phyloP scores from a whole-genome alignment of 306 rosid species.

The Rubus idaeus region DNA sequence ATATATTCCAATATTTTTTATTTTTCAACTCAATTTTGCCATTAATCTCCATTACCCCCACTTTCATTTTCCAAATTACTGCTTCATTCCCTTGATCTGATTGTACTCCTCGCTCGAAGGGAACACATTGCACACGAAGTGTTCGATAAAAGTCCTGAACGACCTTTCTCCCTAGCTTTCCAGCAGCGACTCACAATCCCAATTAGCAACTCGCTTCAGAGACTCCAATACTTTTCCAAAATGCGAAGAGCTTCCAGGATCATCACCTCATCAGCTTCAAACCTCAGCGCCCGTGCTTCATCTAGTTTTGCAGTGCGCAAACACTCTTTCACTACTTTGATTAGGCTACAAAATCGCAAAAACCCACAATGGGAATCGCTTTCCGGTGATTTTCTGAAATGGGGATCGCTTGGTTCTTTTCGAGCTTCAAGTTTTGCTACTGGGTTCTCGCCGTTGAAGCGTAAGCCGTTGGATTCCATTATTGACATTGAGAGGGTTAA shows the following conservation, averaged over 20 bases:
- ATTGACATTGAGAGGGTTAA: constrained; percentile 64
- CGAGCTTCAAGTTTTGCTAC: constrained; percentile 69
- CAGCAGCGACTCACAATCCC: not conserved
- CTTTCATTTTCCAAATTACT: too few relatives aligned
- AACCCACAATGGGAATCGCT: constrained; percentile 39
- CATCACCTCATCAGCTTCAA: constrained; percentile 26
- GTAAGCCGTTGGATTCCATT: constrained; percentile 74
- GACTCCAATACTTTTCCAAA: constrained; percentile 1
- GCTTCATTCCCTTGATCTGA: too few relatives aligned
- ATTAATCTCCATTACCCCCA: too few relatives aligned
- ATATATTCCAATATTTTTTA: not conserved
- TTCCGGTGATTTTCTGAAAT: constrained; percentile 55
- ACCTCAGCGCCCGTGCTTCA: constrained; percentile 20
- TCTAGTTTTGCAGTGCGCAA: not conserved
- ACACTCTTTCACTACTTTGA: constrained; percentile 32
- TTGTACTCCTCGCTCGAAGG: not conserved
- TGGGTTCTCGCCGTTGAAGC: constrained; percentile 79
- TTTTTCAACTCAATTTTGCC: not conserved
- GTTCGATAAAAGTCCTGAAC: constrained; percentile 21
- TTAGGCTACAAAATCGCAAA: constrained; percentile 19
- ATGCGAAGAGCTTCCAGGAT: constrained; percentile 49
- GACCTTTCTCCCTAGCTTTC: not conserved
- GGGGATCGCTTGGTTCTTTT: constrained; percentile 71
- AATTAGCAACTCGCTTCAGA: not conserved
- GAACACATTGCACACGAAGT: not conserved